Evolutionary conservation across 495 filamentous ascomycete species (phyloP).

Genomic region (Xylaria intraflava): DNA sequence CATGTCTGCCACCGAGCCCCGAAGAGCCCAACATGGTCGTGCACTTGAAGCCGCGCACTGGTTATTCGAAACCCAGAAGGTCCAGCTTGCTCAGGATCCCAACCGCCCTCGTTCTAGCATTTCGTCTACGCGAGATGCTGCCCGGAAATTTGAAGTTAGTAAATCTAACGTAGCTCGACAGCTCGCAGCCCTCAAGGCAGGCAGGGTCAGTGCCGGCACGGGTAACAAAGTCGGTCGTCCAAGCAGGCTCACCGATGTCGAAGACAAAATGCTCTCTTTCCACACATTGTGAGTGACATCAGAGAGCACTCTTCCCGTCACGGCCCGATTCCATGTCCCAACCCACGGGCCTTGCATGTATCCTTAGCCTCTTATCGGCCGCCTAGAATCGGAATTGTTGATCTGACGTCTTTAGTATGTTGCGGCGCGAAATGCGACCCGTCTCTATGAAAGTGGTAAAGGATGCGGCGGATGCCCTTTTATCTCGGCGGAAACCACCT

Average conservation of each 20-base stretch:
- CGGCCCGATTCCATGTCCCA: not conserved
- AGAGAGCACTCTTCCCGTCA: no score
- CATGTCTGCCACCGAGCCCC: not conserved
- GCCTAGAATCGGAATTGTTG: not conserved
- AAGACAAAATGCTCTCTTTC: constrained; percentile 8
- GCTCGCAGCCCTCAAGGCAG: not conserved
- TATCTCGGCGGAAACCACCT: not conserved
- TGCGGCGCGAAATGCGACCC: not conserved
- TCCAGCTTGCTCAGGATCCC: constrained; percentile 4
- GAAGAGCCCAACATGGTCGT: not conserved
- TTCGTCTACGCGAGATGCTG: not conserved
- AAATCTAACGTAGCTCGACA: constrained; percentile 6
- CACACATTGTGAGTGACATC: constrained; percentile 1
- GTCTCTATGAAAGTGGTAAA: constrained; percentile 1
- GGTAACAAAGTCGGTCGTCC: not conserved
- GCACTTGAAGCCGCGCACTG: constrained; percentile 5
- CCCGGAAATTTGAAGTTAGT: not conserved
- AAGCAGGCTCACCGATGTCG: constrained; percentile 1
- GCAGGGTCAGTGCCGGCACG: not conserved
- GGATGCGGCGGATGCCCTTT: constrained; percentile 6
- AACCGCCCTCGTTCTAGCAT: constrained; percentile 5
- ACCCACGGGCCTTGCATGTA: not conserved
- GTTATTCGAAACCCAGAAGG: constrained; percentile 4
- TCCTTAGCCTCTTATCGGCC: not conserved
- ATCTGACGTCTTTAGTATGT: not conserved